These are phyloP conservation scores for Termitomyces sp. DNA, from an alignment of 768 basidiomycete species.

Conservation along the genomic window DNA sequence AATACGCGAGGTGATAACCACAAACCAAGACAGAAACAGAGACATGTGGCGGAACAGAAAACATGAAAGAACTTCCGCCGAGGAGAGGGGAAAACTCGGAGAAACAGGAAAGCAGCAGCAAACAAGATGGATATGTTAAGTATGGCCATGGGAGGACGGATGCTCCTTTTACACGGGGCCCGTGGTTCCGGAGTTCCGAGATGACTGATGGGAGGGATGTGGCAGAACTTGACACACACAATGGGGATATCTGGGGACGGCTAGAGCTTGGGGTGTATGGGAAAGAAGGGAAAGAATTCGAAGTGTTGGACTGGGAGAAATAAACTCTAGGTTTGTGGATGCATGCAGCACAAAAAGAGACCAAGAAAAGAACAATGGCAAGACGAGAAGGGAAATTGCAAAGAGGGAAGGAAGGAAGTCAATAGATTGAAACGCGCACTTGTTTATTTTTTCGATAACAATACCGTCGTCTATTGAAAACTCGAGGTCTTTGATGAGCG, in stretches of 20 bases:
- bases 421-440: background rate
- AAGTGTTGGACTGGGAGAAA: background rate
- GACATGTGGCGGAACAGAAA: background rate
- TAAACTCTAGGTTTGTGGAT: background rate
- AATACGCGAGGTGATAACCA: too few species aligned
- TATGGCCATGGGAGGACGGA: background rate
- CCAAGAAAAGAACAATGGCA: background rate
- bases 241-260: too few species aligned
- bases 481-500: background rate
- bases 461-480: background rate
- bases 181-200: conserved; percentile 1
- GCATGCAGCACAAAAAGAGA: background rate
- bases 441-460: background rate
- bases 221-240: background rate
- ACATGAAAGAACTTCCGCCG: background rate
- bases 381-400: background rate
- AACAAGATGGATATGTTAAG: too few species aligned
- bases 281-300: conserved; percentile 20
- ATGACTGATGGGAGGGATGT: background rate
- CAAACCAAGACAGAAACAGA: too few species aligned
- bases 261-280: too few species aligned
- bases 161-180: background rate
- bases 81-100: background rate
- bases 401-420: background rate
- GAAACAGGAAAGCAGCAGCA: background rate